Evolutionary conservation across 495 filamentous ascomycete species (phyloP), one percentile per base, ranked within the genome.

Genomic region (Lophiotrema nucula): DNA sequence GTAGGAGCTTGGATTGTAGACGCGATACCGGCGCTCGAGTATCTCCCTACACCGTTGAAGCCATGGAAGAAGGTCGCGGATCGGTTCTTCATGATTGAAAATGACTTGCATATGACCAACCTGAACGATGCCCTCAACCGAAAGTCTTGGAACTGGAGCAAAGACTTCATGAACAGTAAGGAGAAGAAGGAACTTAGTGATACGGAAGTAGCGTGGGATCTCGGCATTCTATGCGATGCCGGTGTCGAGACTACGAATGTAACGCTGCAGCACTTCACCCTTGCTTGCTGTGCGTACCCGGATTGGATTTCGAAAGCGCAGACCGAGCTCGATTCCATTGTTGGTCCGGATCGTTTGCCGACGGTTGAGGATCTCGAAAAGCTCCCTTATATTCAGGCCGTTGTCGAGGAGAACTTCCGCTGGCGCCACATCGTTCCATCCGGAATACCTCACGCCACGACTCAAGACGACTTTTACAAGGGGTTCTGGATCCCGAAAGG

Each of bases 61-160:
- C 69, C 72, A 0, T 76, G 73, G 73, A 71, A 68, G 53, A 61
- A 64, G 0, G n/a, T 53, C 6, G 62, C 56, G 13, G 62, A 66
- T 5, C 15, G 1, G 60, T 64, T 72, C 6, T 48, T 50, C 31
- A 16, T 61, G 18, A 23, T 62, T 13, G 62, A 70, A 35, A 24
- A 48, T 2, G 43, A 55, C 21, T 31, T 62, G 6, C 56, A 63
- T 27, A 45, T 58, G 4, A 39, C 22, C 11, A 66, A 61, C 35
- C 26, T 64, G 41, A 48, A 53, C 15, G 23, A 26, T 5, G 65
- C 42, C 3, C 37, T 61, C 3, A 33, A 47, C 0, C 47, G 44
- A 11, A 10, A 15, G 12, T 19, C 38, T n/a, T 59, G 56, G 47
- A 59, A 59, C 28, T 59, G 28, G 22, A 31, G 23, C 47, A 59